These are phyloP conservation scores for Hymenoscyphus albidus DNA, from an alignment of 2,329 filamentous ascomycete genomes.

Conservation along the genomic window DNA sequence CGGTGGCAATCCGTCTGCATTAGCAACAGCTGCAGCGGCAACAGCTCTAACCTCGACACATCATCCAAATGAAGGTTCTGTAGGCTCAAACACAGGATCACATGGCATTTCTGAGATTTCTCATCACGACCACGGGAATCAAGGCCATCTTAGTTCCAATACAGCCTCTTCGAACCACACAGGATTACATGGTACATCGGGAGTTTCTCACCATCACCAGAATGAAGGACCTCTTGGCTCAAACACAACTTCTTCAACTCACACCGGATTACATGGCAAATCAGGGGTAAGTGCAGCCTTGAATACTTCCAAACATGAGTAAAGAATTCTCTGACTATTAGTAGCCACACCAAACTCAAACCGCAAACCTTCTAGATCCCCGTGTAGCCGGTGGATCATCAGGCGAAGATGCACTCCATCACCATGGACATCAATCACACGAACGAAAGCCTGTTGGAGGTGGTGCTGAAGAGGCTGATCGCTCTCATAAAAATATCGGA, in stretches of 20 bases:
- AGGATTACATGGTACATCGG: background rate
- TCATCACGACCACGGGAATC: slow-evolving; percentile 12
- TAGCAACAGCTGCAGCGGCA: slow-evolving; percentile 14
- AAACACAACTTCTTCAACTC: background rate
- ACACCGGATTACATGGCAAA: background rate
- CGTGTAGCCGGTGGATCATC: slow-evolving; percentile 15
- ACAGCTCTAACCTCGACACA: slow-evolving; percentile 14
- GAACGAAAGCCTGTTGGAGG: slow-evolving; percentile 16
- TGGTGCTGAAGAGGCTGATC: slow-evolving; percentile 30
- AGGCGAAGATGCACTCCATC: slow-evolving; percentile 22
- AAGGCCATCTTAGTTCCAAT: background rate
- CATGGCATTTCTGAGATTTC: slow-evolving; percentile 5
- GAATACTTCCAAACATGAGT: background rate
- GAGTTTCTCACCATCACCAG: slow-evolving; percentile 14
- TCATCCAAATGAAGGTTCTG: slow-evolving; percentile 16
- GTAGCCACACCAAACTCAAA: slow-evolving; percentile 30
- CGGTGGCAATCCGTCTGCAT: slow-evolving; percentile 16
- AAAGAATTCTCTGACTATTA: background rate
- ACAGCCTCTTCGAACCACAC: background rate
- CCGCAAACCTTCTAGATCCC: slow-evolving; percentile 32
- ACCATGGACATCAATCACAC: slow-evolving; percentile 14
- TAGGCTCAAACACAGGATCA: slow-evolving; percentile 24
- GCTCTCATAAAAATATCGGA: slow-evolving; percentile 11
- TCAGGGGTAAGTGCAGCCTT: slow-evolving; percentile 1
- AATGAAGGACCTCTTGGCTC: slow-evolving; percentile 1